A percentile compares a stretch with the other conserved stretches of the same genome.
Conservation (phyloP, 495 filamentous ascomycete species). For the Trichoderma reesei region DNA sequence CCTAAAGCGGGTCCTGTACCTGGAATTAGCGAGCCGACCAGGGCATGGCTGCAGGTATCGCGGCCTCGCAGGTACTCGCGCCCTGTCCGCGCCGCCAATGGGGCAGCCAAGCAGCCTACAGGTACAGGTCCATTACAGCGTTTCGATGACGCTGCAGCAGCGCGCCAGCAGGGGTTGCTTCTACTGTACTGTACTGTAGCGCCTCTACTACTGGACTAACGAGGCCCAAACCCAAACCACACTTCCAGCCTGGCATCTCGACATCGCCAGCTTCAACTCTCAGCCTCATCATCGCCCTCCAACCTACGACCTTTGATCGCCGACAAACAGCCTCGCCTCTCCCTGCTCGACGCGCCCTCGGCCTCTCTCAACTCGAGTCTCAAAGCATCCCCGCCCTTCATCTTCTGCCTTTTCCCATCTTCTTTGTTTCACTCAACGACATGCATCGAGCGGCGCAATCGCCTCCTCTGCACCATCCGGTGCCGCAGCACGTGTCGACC, state of each 20-base stretch:
- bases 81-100: no score
- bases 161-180: no score
- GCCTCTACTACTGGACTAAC: no score
- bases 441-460: slow-evolving; percentile 42
- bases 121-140: no score
- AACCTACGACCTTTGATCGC: not conserved
- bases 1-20: not conserved
- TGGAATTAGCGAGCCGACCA: not conserved
- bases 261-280: not conserved
- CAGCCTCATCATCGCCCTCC: not conserved
- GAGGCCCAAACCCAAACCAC: no score
- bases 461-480: slow-evolving; percentile 93
- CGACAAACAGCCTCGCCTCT: not conserved
- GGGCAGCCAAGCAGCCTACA: no score
- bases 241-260: no score
- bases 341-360: not conserved
- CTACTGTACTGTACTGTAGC: no score
- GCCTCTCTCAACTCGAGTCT: slow-evolving; percentile 13
- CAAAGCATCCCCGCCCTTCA: not conserved
- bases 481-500: slow-evolving; percentile 96
- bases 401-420: slow-evolving; percentile 62
- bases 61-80: no score
- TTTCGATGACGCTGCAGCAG: no score
- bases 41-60: not conserved
- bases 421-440: slow-evolving; percentile 54